A percentile compares a stretch with the other conserved stretches of the same genome.
These are phyloP conservation scores for Xylaria sp. DNA, from an alignment of 2,329 filamentous ascomycete species.

Conservation along the genomic window DNA sequence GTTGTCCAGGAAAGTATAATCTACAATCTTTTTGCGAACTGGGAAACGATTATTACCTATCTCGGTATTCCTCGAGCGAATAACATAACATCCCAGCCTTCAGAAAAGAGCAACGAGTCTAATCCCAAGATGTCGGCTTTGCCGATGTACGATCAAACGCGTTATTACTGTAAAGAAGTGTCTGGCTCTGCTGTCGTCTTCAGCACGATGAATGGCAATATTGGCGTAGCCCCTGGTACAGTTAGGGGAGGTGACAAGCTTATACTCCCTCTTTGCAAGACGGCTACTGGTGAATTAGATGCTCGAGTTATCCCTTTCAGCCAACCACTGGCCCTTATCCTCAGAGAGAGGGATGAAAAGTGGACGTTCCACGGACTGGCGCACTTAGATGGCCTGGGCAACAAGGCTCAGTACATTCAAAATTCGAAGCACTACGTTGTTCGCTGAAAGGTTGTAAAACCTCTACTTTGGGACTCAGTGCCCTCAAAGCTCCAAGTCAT, in stretches of 20 bases:
- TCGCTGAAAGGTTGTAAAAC: background rate
- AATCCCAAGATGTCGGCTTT: background rate
- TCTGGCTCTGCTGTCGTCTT: background rate
- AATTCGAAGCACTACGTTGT: background rate
- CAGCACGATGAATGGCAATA: background rate
- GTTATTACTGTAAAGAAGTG: constrained; percentile 2
- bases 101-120: background rate
- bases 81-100: background rate
- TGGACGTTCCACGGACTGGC: constrained; percentile 5
- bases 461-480: too few relatives aligned
- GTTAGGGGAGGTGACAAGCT: constrained; percentile 2
- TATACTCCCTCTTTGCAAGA: constrained; percentile 5
- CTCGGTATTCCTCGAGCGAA: background rate
- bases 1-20: background rate
- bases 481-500: background rate
- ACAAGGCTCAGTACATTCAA: background rate
- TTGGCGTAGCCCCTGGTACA: background rate
- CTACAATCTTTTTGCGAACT: background rate
- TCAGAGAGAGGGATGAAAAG: background rate
- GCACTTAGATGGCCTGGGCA: background rate
- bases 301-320: constrained; percentile 1
- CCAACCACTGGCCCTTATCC: constrained; percentile 3
- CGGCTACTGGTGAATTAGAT: background rate
- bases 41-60: background rate
- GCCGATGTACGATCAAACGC: background rate